phyloP scores from a whole-genome alignment of 1,139 yeast species.

The Geotrichum phurueaensis region DNA sequence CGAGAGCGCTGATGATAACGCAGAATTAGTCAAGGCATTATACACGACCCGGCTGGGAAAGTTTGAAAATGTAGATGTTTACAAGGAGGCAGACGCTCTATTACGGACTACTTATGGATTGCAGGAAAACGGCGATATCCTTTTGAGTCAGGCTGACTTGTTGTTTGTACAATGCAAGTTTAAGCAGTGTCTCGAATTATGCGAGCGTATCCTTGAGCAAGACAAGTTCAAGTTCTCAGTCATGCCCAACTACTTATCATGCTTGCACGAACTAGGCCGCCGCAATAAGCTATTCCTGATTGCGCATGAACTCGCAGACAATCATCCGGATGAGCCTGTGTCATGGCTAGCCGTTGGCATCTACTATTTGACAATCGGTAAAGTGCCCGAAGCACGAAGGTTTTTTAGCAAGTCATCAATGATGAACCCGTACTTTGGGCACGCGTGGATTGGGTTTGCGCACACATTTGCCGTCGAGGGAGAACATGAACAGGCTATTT shows the following conservation, averaged over 20 bases:
- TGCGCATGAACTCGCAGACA: constrained; percentile 83
- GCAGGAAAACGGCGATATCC: constrained; percentile 61
- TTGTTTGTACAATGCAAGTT: constrained; percentile 74
- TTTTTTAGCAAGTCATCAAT: constrained; percentile 87
- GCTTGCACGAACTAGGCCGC: constrained; percentile 79
- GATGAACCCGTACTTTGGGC: constrained; percentile 83
- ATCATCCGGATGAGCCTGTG: constrained; percentile 73
- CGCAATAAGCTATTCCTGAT: constrained; percentile 72
- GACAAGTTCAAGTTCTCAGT: constrained; percentile 67
- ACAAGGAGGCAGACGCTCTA: constrained; percentile 59
- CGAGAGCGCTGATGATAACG: constrained; percentile 58
- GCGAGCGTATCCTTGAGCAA: constrained; percentile 52
- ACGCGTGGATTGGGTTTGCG: constrained; percentile 98
- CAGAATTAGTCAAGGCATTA: constrained; percentile 67
- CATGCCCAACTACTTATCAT: constrained; percentile 75
- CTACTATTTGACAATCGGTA: constrained; percentile 72
- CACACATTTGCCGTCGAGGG: constrained; percentile 97
- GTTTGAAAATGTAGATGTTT: constrained; percentile 55
- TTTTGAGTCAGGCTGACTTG: constrained; percentile 65
- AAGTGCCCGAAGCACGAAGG: constrained; percentile 75
- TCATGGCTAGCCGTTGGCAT: constrained; percentile 94
- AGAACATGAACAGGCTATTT: constrained; percentile 96
- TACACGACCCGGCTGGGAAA: constrained; percentile 75
- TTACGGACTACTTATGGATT: constrained; percentile 68
- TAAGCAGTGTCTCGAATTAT: constrained; percentile 65